These are phyloP conservation scores for Rosa multiflora DNA, from an alignment of 306 rosid species.

Conservation along the genomic window DNA sequence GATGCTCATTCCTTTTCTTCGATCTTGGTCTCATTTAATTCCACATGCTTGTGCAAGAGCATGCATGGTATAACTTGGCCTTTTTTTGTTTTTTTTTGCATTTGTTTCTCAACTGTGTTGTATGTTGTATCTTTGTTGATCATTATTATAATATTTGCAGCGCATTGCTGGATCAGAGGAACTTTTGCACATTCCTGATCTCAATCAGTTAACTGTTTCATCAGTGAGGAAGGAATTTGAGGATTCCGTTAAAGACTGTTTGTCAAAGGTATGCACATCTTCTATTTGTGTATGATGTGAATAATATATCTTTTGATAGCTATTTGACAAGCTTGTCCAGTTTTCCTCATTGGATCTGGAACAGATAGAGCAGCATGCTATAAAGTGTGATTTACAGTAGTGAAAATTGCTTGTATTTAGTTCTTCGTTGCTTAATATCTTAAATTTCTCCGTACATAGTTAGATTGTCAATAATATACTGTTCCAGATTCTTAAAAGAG, in stretches of 20 bases:
- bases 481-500: conserved; percentile 1
- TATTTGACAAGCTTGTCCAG: background rate
- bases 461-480: background rate
- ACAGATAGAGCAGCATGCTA: background rate
- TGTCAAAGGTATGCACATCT: conserved; percentile 44
- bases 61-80: background rate
- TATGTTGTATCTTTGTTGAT: background rate
- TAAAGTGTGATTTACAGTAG: background rate
- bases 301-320: background rate
- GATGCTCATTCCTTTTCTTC: background rate
- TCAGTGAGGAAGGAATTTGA: conserved; percentile 51
- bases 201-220: conserved; percentile 32
- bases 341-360: background rate
- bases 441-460: background rate
- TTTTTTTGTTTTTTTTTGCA: background rate
- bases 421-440: background rate
- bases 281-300: background rate
- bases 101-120: background rate
- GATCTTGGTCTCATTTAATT: conserved; percentile 1
- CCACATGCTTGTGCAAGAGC: background rate
- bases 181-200: conserved; percentile 45
- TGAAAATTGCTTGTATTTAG: background rate
- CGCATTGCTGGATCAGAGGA: conserved; percentile 84
- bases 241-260: conserved; percentile 51
- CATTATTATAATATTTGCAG: conserved; percentile 32